Evolutionary conservation across 2,329 filamentous ascomycete genomes (phyloP).

Genomic region (Keithomyces neogunnii): DNA sequence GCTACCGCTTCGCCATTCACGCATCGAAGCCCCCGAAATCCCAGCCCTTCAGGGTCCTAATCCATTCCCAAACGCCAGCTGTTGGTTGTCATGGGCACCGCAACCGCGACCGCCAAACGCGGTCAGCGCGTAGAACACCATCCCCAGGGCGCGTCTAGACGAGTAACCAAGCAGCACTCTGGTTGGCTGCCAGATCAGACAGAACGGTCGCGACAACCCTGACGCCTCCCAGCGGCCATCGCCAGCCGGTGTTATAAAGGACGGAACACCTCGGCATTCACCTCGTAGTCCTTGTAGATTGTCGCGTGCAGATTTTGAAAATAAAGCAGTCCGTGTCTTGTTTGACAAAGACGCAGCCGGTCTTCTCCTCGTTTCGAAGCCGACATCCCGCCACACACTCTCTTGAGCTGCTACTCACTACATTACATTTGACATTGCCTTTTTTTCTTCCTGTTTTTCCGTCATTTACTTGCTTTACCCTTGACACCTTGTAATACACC

Average conservation of each 20-base stretch:
- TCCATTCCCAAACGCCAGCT: no score
- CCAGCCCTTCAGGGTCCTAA: neutral
- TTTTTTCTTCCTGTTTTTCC: neutral
- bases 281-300: neutral
- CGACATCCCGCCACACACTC: neutral
- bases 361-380: neutral
- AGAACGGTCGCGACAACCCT: neutral
- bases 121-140: neutral
- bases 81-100: no score
- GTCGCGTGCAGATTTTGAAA: neutral
- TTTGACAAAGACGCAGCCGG: no score
- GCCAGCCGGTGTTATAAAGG: neutral
- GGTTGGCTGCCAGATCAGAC: neutral
- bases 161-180: neutral
- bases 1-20: neutral
- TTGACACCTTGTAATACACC: constrained; percentile 4
- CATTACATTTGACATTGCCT: neutral
- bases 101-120: neutral
- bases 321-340: no score
- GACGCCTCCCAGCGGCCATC: no score
- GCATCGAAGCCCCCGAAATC: neutral
- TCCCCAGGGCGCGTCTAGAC: neutral
- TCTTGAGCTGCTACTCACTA: no score
- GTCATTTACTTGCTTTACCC: no score
- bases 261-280: neutral